Base-by-base conservation (phyloP, 352 stramenopile species). In the Phytopythium ostracodes region DNA sequence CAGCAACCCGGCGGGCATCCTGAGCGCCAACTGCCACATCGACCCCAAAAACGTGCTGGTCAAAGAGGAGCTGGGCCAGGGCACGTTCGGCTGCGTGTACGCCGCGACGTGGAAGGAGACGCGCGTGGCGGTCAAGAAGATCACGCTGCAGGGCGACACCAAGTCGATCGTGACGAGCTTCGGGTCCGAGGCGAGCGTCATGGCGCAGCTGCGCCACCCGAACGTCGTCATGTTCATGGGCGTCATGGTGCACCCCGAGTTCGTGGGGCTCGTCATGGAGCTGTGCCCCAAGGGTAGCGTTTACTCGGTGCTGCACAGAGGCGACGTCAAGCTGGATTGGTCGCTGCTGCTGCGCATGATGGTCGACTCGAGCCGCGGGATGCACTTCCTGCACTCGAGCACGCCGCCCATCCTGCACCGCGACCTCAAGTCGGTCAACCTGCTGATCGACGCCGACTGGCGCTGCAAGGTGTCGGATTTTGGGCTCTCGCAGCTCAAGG, bases 141-240 rank as follows among this genome's bases (percentile, higher is more conserved):
- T 95, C 68, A 91, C 73, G 17, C 59, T 91, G 10, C 81, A 89
- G 33, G 84, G 82, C 8, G 86, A 92, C 46, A 91, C 77, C 12
- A 88, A 91, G 64, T 79, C 77, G 35, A 93, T 95, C 54, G 76
- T 93, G 36, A 93, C 82, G 38, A 92, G 77, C 43, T 95, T 93
- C 40, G 84, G 84, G 25, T 88, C 86, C 0, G 84, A 93, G 62
- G 84, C 83, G 22, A 91, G 82, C 44, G 83, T 92, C 20, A 94
- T 94, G 84, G 82, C 86, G 15, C 82, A 94, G 63, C 70, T 94
- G 9, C 81, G 82, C 18, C 84, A 94, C 67, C 82, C 82, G 50
- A 95, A 93, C 55, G 81, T 95, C 0, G 86, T 95, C 56, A 94
- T 97, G 81, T 96, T 96, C 67, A 93, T 97, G 84, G 88, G 88